Conservation (phyloP, 1,284 basidiomycete species). For the Filobasidium uniguttulatum region DNA sequence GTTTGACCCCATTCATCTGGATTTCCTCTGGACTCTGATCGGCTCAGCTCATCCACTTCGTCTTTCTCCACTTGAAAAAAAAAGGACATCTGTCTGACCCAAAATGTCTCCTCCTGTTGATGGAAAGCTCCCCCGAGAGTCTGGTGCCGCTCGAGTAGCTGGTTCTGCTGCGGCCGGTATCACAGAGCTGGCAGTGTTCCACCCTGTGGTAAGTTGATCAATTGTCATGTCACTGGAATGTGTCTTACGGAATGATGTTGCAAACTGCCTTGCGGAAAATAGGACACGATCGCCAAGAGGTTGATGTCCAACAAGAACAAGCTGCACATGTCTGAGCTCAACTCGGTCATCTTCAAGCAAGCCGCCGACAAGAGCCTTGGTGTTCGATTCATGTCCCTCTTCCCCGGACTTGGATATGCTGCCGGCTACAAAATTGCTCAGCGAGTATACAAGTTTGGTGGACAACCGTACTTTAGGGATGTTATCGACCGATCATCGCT, state of each 20-base stretch:
- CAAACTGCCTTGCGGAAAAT: constrained; percentile 7
- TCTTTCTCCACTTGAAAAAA: too few species aligned
- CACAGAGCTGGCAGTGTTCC: constrained; percentile 83
- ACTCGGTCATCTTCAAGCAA: constrained; percentile 74
- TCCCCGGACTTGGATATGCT: constrained; percentile 95
- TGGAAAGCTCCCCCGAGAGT: constrained; percentile 45
- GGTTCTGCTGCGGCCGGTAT: constrained; percentile 87
- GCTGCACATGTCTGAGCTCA: constrained; percentile 52
- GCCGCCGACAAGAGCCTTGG: constrained; percentile 55
- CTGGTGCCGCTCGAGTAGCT: constrained; percentile 75
- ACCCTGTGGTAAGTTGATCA: constrained; percentile 47
- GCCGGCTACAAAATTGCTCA: constrained; percentile 93
- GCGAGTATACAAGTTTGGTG: constrained; percentile 95
- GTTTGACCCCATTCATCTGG: too few species aligned
- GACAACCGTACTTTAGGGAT: constrained; percentile 96
- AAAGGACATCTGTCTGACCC: too few species aligned
- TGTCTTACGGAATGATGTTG: background rate
- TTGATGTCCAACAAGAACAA: constrained; percentile 90
- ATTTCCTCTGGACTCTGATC: too few species aligned
- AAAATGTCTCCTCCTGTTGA: constrained; percentile 25
- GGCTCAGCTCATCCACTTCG: too few species aligned
- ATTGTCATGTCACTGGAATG: too few species aligned
- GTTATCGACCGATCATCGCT: constrained; percentile 45
- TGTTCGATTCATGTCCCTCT: constrained; percentile 75
- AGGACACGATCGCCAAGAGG: constrained; percentile 89